A percentile compares a stretch with the other conserved stretches of the same genome.
Conservation (phyloP, 2,329 filamentous ascomycete species). For the Sclerotinia borealis region DNA sequence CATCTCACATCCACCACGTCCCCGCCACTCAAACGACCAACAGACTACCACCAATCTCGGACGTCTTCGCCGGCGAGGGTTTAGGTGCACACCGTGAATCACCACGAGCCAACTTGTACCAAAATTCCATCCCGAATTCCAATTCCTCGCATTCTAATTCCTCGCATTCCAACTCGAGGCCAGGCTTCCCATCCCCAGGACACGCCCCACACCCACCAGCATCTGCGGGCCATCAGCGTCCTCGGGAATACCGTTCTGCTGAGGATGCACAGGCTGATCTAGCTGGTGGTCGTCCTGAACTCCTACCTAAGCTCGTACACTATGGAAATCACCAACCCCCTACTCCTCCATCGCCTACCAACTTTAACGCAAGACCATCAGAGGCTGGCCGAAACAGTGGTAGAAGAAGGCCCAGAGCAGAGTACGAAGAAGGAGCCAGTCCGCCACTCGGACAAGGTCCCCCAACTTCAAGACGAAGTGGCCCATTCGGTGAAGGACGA, state of each 20-base stretch:
- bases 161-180: constrained; percentile 57
- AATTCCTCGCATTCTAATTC: constrained; percentile 58
- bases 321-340: constrained; percentile 92
- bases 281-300: constrained; percentile 83
- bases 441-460: constrained; percentile 76
- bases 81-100: constrained; percentile 56
- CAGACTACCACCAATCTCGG: constrained; percentile 84
- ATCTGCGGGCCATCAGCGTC: constrained; percentile 50
- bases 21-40: constrained; percentile 86
- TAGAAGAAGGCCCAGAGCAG: constrained; percentile 73
- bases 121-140: constrained; percentile 35
- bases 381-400: constrained; percentile 45
- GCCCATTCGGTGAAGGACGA: constrained; percentile 73
- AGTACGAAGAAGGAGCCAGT: constrained; percentile 89
- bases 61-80: constrained; percentile 80
- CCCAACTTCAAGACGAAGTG: constrained; percentile 46
- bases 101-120: constrained; percentile 21
- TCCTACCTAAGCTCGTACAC: constrained; percentile 89
- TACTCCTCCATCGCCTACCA: constrained; percentile 60
- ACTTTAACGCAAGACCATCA: constrained; percentile 26
- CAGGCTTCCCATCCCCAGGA: constrained; percentile 70
- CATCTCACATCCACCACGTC: constrained; percentile 84
- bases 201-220: constrained; percentile 42
- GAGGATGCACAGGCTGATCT: constrained; percentile 91
- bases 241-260: constrained; percentile 87